These are phyloP conservation scores for Stephanodiscus triporus DNA, from an alignment of 108 stramenopile genomes.

Conservation along the genomic window DNA sequence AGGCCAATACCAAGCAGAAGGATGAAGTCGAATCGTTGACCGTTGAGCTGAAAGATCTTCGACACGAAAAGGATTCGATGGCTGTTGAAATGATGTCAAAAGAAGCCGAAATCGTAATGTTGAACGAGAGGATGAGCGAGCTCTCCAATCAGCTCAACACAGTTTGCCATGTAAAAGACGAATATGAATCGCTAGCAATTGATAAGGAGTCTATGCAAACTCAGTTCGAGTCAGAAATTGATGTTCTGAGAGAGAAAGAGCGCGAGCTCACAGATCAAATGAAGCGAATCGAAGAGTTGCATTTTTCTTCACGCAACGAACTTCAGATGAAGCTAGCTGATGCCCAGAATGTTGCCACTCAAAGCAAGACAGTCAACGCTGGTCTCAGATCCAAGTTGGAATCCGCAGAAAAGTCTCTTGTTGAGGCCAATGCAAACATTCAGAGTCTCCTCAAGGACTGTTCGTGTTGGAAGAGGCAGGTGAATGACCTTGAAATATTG, in stretches of 20 bases:
- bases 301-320: no score
- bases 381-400: slow-evolving; percentile 32
- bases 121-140: background rate
- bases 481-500: slow-evolving; percentile 4
- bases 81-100: background rate
- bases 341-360: slow-evolving; percentile 1
- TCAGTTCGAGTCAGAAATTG: background rate
- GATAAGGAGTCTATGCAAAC: background rate
- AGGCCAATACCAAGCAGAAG: background rate
- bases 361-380: slow-evolving; percentile 9
- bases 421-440: slow-evolving; percentile 24
- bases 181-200: background rate
- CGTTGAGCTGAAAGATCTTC: background rate
- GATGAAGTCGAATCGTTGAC: background rate
- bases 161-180: background rate
- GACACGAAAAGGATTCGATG: background rate
- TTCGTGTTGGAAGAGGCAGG: slow-evolving; percentile 14
- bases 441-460: slow-evolving; percentile 17
- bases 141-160: background rate
- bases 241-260: background rate
- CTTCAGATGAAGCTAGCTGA: background rate
- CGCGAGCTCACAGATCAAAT: no score
- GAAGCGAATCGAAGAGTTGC: background rate
- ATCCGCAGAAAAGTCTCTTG: slow-evolving; percentile 23
- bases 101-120: background rate